Percentiles rank a stretch among this genome's conserved stretches.
Evolutionary conservation across 192 early-diverging fungal genomes (phyloP).

Genomic region (Umbelopsis ramanniana): DNA sequence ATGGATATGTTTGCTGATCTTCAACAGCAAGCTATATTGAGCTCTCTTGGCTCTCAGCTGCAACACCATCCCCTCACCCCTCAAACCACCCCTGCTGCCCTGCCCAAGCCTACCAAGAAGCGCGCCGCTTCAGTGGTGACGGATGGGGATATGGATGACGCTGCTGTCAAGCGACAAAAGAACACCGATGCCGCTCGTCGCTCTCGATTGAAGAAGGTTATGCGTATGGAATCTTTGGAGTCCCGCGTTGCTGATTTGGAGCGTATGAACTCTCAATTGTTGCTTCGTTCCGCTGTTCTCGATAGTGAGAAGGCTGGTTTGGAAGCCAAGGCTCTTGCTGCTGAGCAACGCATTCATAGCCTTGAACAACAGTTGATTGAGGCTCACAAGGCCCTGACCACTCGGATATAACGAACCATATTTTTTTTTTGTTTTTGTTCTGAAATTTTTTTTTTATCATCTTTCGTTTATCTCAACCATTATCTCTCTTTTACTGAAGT

Average conservation of each 20-base stretch:
- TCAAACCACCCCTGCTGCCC: not conserved
- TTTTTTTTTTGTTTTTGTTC: conserved; percentile 58
- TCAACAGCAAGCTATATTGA: conserved; percentile 13
- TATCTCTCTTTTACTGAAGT: not conserved
- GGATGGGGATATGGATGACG: conserved; percentile 46
- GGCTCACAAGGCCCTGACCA: conserved; percentile 52
- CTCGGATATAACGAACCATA: conserved; percentile 41
- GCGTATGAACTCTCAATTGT: conserved; percentile 66
- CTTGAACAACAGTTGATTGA: conserved; percentile 56
- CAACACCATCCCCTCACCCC: not conserved
- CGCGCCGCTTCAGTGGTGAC: conserved; percentile 9
- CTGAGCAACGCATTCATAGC: conserved; percentile 50
- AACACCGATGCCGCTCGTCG: conserved; percentile 97
- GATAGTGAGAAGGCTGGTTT: conserved; percentile 56
- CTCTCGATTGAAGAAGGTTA: conserved; percentile 84
- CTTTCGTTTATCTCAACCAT: not conserved
- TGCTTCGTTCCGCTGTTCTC: conserved; percentile 50
- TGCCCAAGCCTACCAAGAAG: conserved; percentile 16
- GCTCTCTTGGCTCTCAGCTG: not conserved
- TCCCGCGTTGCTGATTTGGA: conserved; percentile 80
- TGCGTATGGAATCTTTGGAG: conserved; percentile 84
- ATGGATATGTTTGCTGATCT: conserved; percentile 23
- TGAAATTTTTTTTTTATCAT: conserved; percentile 12
- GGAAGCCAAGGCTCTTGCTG: conserved; percentile 46
- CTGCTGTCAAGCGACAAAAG: conserved; percentile 63